Conservation (phyloP, 2,329 filamentous ascomycete genomes). For the Xylaria sp. region DNA sequence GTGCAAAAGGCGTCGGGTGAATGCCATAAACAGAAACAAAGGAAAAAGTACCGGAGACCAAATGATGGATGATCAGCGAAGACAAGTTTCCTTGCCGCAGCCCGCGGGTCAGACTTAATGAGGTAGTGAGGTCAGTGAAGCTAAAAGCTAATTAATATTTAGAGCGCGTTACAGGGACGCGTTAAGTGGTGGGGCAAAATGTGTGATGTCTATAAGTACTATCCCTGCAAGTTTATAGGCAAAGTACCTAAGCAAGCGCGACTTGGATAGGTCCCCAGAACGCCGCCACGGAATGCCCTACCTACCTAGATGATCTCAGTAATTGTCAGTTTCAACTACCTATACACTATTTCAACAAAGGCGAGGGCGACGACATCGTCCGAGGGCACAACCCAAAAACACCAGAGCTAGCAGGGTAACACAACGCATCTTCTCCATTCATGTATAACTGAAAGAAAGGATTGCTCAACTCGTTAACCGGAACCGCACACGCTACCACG, state of each 20-base stretch:
- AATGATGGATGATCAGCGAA: neutral
- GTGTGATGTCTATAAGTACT: slow-evolving; percentile 4
- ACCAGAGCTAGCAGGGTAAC: neutral
- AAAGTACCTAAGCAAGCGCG: neutral
- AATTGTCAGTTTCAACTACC: neutral
- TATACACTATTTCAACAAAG: neutral
- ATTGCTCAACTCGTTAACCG: neutral
- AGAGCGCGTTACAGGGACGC: slow-evolving; percentile 42
- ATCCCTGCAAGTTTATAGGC: neutral
- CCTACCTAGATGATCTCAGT: neutral
- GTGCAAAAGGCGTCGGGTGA: neutral
- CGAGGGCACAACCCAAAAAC: neutral
- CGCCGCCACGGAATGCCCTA: neutral
- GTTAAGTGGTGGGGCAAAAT: slow-evolving; percentile 47
- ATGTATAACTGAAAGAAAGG: neutral
- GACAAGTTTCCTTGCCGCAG: neutral
- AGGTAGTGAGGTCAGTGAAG: slow-evolving; percentile 3
- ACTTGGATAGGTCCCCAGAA: neutral
- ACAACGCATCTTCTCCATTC: neutral
- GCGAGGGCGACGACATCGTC: neutral
- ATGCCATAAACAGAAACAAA: neutral
- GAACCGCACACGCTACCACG: neutral
- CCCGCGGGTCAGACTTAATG: neutral
- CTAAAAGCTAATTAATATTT: neutral
- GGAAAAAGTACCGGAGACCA: no score